Conservation (phyloP, 1,284 basidiomycete species). For the Trichosporon ovoides region DNA sequence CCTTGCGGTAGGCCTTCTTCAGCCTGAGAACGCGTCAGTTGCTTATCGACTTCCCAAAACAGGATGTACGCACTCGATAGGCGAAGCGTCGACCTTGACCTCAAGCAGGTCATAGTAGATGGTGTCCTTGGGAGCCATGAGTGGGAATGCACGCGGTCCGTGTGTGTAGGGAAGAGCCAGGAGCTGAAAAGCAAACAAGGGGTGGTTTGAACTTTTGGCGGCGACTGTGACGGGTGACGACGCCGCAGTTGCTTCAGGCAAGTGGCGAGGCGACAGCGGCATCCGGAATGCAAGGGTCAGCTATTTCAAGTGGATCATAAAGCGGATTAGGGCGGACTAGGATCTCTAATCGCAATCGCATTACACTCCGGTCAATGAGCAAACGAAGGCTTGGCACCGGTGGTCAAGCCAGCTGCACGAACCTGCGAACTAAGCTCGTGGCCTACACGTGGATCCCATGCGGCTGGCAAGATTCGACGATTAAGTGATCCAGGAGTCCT, state of each 20-base stretch:
- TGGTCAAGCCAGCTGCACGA: no score
- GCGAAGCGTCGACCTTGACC: conserved; percentile 43
- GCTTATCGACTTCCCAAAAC: conserved; percentile 10
- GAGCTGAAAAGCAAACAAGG: background rate
- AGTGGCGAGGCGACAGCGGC: background rate
- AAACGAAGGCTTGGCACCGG: no score
- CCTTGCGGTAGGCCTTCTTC: conserved; percentile 94
- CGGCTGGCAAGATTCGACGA: no score
- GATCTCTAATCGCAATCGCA: no score
- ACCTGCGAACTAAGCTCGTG: no score
- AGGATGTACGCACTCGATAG: conserved; percentile 36
- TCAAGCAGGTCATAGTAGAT: conserved; percentile 47
- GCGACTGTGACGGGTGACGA: conserved; percentile 3
- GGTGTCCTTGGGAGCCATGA: conserved; percentile 42
- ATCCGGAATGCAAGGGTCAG: no score
- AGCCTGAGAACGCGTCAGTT: conserved; percentile 44
- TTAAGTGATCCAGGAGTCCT: no score
- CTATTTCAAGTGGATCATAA: no score
- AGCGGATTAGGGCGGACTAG: no score
- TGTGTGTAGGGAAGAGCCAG: background rate
- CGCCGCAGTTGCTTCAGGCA: background rate
- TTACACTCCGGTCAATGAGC: no score
- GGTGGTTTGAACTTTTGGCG: background rate
- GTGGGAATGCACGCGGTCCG: background rate
- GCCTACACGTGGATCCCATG: no score